These are phyloP conservation scores for Flaveria brownii DNA, from an alignment of 129 eudicot genomes.

Conservation along the genomic window DNA sequence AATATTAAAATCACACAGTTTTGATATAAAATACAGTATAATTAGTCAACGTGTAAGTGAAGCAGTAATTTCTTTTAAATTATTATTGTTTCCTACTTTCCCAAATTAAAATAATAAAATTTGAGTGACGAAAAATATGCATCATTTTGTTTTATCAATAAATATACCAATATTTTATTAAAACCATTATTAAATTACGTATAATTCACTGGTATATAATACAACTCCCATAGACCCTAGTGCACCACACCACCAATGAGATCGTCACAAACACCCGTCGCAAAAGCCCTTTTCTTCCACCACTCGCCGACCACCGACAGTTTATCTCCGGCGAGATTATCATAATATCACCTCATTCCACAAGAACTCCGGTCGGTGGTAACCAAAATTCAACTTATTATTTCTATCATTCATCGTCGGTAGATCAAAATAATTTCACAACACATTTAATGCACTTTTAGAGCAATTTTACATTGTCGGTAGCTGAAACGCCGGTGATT, in stretches of 20 bases:
- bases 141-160: neutral
- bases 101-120: neutral
- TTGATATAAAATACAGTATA: too few relatives aligned
- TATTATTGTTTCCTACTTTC: too few relatives aligned
- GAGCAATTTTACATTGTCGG: too few relatives aligned
- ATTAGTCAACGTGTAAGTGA: too few relatives aligned
- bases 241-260: slow-evolving; percentile 27
- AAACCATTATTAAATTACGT: neutral
- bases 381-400: slow-evolving; percentile 4
- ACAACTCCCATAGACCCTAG: slow-evolving; percentile 35
- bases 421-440: neutral
- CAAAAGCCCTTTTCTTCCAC: slow-evolving; percentile 20
- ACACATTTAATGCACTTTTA: neutral
- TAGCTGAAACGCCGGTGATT: neutral
- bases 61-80: too few relatives aligned
- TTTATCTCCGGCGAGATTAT: slow-evolving; percentile 35
- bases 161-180: too few relatives aligned
- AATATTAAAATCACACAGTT: too few relatives aligned
- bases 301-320: slow-evolving; percentile 41
- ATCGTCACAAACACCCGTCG: slow-evolving; percentile 27
- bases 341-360: neutral
- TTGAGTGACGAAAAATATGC: neutral
- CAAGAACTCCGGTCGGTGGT: neutral
- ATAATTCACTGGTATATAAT: slow-evolving; percentile 30
- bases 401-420: neutral